Percentiles rank a stretch among this genome's conserved stretches.
Conservation (phyloP, 495 filamentous ascomycete genomes). For the Platismatia glauca region DNA sequence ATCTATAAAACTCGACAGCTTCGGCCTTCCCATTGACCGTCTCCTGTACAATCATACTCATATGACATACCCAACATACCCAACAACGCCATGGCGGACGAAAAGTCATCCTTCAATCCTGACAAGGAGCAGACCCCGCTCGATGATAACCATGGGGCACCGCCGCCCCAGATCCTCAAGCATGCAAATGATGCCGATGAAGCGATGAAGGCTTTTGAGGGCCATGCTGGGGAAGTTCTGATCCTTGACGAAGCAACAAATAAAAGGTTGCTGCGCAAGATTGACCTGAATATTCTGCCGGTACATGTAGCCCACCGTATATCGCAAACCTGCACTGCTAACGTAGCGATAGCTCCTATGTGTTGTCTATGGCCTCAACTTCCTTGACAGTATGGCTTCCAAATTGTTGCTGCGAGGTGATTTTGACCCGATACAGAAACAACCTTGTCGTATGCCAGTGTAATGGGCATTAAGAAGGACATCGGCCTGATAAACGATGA, state of each 20-base stretch:
- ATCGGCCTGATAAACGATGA: slow-evolving; percentile 35
- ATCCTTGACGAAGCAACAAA: slow-evolving; percentile 49
- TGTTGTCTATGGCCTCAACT: slow-evolving; percentile 55
- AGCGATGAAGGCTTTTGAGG: slow-evolving; percentile 48
- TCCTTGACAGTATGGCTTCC: slow-evolving; percentile 44
- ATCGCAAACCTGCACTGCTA: slow-evolving; percentile 18
- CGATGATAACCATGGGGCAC: background rate
- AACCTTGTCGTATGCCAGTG: slow-evolving; percentile 52
- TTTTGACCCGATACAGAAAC: slow-evolving; percentile 38
- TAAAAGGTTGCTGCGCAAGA: slow-evolving; percentile 44
- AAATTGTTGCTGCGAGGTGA: background rate
- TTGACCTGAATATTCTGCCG: slow-evolving; percentile 56
- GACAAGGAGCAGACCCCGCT: slow-evolving; percentile 5
- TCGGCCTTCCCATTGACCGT: too few species aligned
- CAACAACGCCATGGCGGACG: slow-evolving; percentile 14
- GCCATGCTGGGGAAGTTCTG: slow-evolving; percentile 39
- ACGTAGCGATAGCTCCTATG: slow-evolving; percentile 34
- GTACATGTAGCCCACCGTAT: slow-evolving; percentile 23
- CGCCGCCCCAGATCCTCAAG: slow-evolving; percentile 7
- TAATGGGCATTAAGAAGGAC: slow-evolving; percentile 52
- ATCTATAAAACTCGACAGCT: background rate
- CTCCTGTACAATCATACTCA: too few species aligned
- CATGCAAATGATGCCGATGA: slow-evolving; percentile 40
- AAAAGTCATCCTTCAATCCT: slow-evolving; percentile 3
- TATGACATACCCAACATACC: background rate